Conservation (phyloP, 83 land plant genomes). For the Picea mariana region DNA sequence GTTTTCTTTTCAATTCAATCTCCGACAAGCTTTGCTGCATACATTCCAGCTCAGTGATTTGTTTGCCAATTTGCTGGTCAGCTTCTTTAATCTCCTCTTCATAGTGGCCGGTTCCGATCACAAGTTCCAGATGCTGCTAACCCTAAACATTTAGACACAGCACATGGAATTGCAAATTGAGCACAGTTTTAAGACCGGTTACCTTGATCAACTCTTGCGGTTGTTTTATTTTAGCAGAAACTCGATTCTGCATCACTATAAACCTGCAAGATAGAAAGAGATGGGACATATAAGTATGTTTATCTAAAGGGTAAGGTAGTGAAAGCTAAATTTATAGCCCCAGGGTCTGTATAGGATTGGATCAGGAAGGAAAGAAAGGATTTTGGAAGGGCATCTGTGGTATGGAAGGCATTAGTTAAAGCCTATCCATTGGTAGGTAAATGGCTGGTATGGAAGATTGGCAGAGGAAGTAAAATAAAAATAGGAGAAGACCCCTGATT, state of each 20-base stretch:
- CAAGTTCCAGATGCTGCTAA: conserved; percentile 15
- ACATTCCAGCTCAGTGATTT: conserved; percentile 2
- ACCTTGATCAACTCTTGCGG: conserved; percentile 16
- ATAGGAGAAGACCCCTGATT: too few species aligned
- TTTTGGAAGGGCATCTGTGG: too few species aligned
- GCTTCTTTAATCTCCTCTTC: conserved; percentile 16
- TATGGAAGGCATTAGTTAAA: too few species aligned
- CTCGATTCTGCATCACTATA: conserved; percentile 18
- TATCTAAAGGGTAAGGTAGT: too few species aligned
- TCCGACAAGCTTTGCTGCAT: conserved; percentile 2
- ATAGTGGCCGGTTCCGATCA: conserved; percentile 13
- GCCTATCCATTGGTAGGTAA: too few species aligned
- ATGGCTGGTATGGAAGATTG: too few species aligned
- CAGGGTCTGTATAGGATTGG: too few species aligned
- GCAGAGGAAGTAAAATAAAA: too few species aligned
- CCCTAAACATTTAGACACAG: background rate
- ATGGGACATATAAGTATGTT: too few species aligned
- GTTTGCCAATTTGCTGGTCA: conserved; percentile 6
- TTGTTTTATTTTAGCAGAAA: conserved; percentile 11
- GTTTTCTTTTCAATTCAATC: conserved; percentile 16
- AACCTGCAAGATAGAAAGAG: conserved; percentile 4
- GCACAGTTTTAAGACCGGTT: background rate
- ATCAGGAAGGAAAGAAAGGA: too few species aligned
- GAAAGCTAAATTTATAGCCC: too few species aligned
- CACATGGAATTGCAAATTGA: background rate